These are phyloP conservation scores for Arachnomyces sp. DNA, from an alignment of 2,329 filamentous ascomycete species.

Conservation along the genomic window DNA sequence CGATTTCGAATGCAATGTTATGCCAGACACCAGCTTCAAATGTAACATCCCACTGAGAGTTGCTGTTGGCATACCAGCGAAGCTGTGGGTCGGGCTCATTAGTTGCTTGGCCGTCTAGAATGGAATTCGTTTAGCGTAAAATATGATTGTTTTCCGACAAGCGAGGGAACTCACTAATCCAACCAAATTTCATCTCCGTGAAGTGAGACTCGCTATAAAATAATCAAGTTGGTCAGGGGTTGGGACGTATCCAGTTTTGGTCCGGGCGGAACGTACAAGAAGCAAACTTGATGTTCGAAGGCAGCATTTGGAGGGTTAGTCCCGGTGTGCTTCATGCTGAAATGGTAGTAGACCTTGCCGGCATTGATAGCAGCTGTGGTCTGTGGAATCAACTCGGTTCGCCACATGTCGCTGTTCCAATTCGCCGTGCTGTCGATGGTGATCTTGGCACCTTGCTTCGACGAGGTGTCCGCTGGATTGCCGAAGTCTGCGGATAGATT, in stretches of 20 bases:
- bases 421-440: constrained; percentile 44
- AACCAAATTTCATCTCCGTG: constrained; percentile 65
- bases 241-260: neutral
- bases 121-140: neutral
- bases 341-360: constrained; percentile 67
- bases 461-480: constrained; percentile 56
- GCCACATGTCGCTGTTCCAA: constrained; percentile 47
- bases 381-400: constrained; percentile 67
- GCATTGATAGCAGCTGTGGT: constrained; percentile 56
- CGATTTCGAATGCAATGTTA: constrained; percentile 66
- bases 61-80: constrained; percentile 57
- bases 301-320: constrained; percentile 54
- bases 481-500: constrained; percentile 54
- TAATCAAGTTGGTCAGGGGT: too few relatives aligned
- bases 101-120: constrained; percentile 17
- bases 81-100: too few relatives aligned
- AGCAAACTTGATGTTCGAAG: constrained; percentile 60
- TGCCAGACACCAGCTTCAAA: constrained; percentile 62
- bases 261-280: constrained; percentile 32
- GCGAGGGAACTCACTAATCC: constrained; percentile 32
- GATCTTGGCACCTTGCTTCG: constrained; percentile 60
- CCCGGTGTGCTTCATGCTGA: constrained; percentile 54
- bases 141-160: too few relatives aligned
- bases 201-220: constrained; percentile 62
- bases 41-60: constrained; percentile 55